Conservation (phyloP, 2,329 filamentous ascomycete genomes). For the Pyricularia sp. region DNA sequence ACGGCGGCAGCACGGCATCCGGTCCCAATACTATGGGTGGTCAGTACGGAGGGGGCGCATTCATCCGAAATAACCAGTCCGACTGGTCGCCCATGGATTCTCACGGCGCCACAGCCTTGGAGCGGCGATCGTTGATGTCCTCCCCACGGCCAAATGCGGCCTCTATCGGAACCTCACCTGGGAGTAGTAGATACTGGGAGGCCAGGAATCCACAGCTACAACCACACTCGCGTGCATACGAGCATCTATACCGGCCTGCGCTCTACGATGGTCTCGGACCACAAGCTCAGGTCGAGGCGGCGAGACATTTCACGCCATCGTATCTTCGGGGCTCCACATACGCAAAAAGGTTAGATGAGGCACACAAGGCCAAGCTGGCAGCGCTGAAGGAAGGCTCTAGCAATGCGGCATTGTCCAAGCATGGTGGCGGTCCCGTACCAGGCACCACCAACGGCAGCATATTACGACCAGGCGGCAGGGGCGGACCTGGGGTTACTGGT, state of each 20-base stretch:
- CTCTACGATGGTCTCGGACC: constrained; percentile 13
- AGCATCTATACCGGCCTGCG: constrained; percentile 30
- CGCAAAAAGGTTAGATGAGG: constrained; percentile 64
- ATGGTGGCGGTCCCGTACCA: not conserved
- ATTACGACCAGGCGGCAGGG: constrained; percentile 15
- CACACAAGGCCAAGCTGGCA: constrained; percentile 50
- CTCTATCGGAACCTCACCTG: not conserved
- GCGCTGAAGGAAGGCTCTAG: constrained; percentile 36
- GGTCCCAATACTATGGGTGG: not conserved
- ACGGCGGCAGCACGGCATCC: constrained; percentile 26
- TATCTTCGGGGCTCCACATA: constrained; percentile 75
- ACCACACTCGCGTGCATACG: constrained; percentile 43
- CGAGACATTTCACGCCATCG: constrained; percentile 67
- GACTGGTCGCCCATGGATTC: not conserved
- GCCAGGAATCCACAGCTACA: constrained; percentile 24
- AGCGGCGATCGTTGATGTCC: not conserved
- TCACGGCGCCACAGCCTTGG: not conserved
- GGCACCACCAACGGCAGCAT: constrained; percentile 16
- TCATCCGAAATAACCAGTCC: not conserved
- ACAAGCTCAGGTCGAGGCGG: constrained; percentile 3
- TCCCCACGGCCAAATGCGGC: not conserved
- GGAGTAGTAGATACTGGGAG: constrained; percentile 5
- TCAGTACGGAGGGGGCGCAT: not conserved
- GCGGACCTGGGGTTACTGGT: constrained; percentile 42
- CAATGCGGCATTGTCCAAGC: constrained; percentile 8